Base-by-base conservation (phyloP, 768 basidiomycete species). In the Mycena venus region DNA sequence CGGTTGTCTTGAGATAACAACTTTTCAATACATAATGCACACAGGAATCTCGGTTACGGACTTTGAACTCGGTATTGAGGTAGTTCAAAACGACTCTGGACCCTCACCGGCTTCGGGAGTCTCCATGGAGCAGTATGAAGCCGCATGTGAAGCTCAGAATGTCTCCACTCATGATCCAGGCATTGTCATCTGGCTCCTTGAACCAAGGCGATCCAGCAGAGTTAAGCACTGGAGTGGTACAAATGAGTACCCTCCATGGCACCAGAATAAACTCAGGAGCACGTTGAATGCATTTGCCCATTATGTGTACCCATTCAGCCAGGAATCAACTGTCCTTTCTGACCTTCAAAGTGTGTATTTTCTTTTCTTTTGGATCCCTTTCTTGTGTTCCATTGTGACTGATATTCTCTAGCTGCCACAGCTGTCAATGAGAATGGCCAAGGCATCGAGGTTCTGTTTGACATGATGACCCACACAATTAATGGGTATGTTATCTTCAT, bases 11-110 rank as follows among this genome's bases (percentile, higher is more conserved):
- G n/a, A n/a, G n/a, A n/a, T n/a, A n/a, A n/a, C n/a, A n/a, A 32
- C 14, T 56, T 31, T 29, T 32, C 27, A 56, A 49, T 19, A 49
- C 47, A 49, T 65, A 58, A 63, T 82, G 81, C n/a, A 78, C 47
- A 49, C 60, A 61, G 60, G 36, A 38, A 14, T 61, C 10, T 12
- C 3, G 23, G 60, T 63, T 32, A 63, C 62, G 6, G 44, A 49
- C 25, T 63, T 63, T 25, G 47, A 47, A 32, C 62, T 63, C 11
- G 62, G 62, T 5, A 49, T 63, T 49, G 62, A 65, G 32, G 49
- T 65, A 40, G 47, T 53, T 49, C 63, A 25, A 21, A 8, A 60
- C 59, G 19, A n/a, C 49, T 65, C 47, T 65, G 63, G 49, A 34
- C 47, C 63, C 47, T 65, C 63, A n/a, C 14, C 19, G 12, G 47